Conservation (phyloP, 306 rosid species). For the Pyrus betulifolia region DNA sequence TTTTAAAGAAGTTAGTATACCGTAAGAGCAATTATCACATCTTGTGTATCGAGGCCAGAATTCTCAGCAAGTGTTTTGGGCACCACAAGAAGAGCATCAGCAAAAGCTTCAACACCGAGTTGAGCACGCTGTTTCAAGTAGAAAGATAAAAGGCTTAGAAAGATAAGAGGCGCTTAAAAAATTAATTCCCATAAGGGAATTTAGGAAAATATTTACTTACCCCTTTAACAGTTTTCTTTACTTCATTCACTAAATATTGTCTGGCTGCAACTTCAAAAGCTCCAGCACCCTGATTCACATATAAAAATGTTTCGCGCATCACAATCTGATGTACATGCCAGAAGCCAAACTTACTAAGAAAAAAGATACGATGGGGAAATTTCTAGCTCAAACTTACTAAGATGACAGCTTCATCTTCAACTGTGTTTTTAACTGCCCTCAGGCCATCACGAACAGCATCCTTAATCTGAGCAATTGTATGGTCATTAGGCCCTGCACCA, state of each 20-base stretch:
- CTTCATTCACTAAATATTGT: conserved; percentile 71
- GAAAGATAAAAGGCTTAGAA: background rate
- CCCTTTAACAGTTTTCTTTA: conserved; percentile 94
- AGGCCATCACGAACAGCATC: conserved; percentile 97
- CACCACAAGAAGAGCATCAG: conserved; percentile 94
- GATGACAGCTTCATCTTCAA: conserved; percentile 89
- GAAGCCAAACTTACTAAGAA: background rate
- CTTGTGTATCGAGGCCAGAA: conserved; percentile 93
- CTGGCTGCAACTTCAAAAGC: conserved; percentile 98
- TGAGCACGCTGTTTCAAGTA: conserved; percentile 78
- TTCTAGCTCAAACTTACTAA: conserved; percentile 35
- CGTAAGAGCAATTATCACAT: conserved; percentile 76
- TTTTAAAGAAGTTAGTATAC: conserved; percentile 23
- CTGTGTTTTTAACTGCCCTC: conserved; percentile 92
- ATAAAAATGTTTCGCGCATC: background rate
- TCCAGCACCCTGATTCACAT: conserved; percentile 76
- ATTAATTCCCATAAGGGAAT: background rate
- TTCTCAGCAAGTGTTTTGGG: conserved; percentile 97
- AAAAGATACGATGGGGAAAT: background rate
- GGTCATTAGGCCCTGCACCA: conserved; percentile 92
- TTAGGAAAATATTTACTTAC: conserved; percentile 32
- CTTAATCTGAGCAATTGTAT: conserved; percentile 95
- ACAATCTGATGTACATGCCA: background rate
- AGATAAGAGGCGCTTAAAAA: background rate
- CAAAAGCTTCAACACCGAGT: conserved; percentile 94